Percentiles rank a stretch among this genome's conserved stretches.
Evolutionary conservation across 768 basidiomycete species (phyloP).

Genomic region (Tubosaeta brunneosetosa): DNA sequence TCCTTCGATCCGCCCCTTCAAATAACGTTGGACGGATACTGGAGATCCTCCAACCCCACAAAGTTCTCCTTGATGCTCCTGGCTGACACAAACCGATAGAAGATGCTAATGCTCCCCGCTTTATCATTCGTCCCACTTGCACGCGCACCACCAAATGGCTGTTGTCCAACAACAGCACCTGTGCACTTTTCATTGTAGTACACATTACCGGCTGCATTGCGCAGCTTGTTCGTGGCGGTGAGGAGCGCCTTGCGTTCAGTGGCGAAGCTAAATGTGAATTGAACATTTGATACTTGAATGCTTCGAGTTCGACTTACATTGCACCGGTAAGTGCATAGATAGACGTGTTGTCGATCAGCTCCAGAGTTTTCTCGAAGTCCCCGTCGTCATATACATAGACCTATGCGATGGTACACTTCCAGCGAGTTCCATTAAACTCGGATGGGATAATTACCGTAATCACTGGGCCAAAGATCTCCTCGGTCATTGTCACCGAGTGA

Average conservation of each 20-base stretch:
- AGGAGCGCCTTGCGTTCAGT: conserved; percentile 76
- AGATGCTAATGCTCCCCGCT: conserved; percentile 78
- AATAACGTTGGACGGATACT: conserved; percentile 83
- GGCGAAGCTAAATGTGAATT: conserved; percentile 58
- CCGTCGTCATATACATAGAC: conserved; percentile 86
- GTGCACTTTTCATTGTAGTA: conserved; percentile 99
- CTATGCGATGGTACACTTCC: conserved; percentile 32
- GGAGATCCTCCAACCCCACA: conserved; percentile 71
- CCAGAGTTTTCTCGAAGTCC: conserved; percentile 81
- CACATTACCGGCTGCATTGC: conserved; percentile 91
- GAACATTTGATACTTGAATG: conserved; percentile 6
- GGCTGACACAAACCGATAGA: conserved; percentile 79
- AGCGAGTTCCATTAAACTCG: neutral
- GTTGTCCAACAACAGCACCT: conserved; percentile 95
- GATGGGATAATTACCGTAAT: conserved; percentile 57
- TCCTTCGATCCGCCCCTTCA: conserved; percentile 24
- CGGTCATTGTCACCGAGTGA: conserved; percentile 79
- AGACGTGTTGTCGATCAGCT: conserved; percentile 82
- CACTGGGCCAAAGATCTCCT: conserved; percentile 98
- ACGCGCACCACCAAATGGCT: conserved; percentile 94
- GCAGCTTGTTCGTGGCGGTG: conserved; percentile 73
- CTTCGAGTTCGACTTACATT: conserved; percentile 52
- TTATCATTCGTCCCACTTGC: conserved; percentile 98
- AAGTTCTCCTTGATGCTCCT: conserved; percentile 98
- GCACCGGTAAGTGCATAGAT: conserved; percentile 92